Conservation (phyloP, 2,329 filamentous ascomycete genomes). For the Diaporthe humulicola region DNA sequence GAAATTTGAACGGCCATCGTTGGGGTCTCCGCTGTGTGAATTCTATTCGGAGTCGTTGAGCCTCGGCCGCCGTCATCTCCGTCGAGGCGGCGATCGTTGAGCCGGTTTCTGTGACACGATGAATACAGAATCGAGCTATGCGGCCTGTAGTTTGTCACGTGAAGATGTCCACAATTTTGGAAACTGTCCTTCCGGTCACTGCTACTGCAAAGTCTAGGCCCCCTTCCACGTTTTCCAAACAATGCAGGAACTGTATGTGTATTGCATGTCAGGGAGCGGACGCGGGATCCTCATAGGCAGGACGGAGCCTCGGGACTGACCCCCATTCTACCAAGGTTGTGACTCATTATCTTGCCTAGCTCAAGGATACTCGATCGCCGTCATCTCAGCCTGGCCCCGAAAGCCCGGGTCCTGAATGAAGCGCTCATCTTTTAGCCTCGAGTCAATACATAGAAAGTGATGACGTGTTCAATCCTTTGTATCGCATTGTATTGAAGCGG, state of each 20-base stretch:
- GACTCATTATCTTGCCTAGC: neutral
- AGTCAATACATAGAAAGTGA: neutral
- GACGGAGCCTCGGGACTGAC: neutral
- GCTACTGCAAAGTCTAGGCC: neutral
- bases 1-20: neutral
- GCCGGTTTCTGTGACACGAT: neutral
- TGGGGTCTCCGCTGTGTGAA: neutral
- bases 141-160: too few species aligned
- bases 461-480: neutral
- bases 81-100: neutral
- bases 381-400: neutral
- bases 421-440: neutral
- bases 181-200: neutral
- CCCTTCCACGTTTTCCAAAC: too few species aligned
- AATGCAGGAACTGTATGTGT: neutral
- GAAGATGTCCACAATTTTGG: too few species aligned
- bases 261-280: neutral
- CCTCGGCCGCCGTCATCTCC: neutral
- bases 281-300: neutral
- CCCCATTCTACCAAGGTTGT: neutral
- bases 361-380: neutral
- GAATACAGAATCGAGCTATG: neutral
- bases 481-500: neutral
- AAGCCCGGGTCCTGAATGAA: neutral
- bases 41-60: neutral